Conservation (phyloP, 148 eudicot genomes). For the Drosera capensis region DNA sequence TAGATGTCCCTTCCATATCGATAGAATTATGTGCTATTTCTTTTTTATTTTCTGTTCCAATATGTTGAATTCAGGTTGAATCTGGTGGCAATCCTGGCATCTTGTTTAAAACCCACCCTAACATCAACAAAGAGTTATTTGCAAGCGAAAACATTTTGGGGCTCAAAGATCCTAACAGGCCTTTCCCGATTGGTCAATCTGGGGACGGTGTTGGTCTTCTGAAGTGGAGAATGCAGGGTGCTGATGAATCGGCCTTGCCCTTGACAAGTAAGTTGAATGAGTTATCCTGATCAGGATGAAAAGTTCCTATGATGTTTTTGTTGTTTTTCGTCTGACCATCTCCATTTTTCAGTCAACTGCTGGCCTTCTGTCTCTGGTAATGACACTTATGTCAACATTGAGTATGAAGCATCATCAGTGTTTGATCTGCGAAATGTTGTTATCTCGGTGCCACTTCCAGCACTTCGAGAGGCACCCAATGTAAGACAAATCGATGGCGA, state of each 20-base stretch:
- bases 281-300: too few relatives aligned
- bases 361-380: slow-evolving; percentile 98
- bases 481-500: slow-evolving; percentile 90
- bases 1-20: too few relatives aligned
- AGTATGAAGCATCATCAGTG: slow-evolving; percentile 78
- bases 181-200: slow-evolving; percentile 70
- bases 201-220: slow-evolving; percentile 86
- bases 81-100: slow-evolving; percentile 64
- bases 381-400: slow-evolving; percentile 85
- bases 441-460: slow-evolving; percentile 93
- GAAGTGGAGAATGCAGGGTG: slow-evolving; percentile 95
- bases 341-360: slow-evolving; percentile 65
- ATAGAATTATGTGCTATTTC: slow-evolving; percentile 1
- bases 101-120: slow-evolving; percentile 86
- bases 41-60: neutral
- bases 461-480: slow-evolving; percentile 86
- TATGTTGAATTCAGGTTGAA: slow-evolving; percentile 48
- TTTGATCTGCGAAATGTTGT: slow-evolving; percentile 93
- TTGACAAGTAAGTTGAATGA: slow-evolving; percentile 74
- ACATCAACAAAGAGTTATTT: slow-evolving; percentile 76
- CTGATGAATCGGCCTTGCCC: slow-evolving; percentile 80
- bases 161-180: slow-evolving; percentile 84
- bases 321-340: neutral
- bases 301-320: neutral
- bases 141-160: slow-evolving; percentile 74